Conservation (phyloP, 2,329 filamentous ascomycete genomes). For the Penicillium carneum region DNA sequence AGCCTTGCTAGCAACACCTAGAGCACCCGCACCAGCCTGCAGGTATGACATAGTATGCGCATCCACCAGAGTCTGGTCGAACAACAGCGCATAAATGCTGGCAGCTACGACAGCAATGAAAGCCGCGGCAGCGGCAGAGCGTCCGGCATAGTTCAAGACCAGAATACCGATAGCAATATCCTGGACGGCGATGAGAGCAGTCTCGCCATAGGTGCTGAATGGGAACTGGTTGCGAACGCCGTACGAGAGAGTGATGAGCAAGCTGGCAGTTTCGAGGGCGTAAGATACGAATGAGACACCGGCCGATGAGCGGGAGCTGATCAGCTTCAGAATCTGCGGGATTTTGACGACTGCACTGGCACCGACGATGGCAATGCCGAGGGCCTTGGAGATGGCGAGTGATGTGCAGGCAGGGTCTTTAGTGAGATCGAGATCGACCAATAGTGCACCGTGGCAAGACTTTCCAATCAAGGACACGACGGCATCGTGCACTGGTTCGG, state of each 20-base stretch:
- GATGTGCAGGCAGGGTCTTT: slow-evolving; percentile 81
- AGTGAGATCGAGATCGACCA: slow-evolving; percentile 81
- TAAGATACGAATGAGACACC: slow-evolving; percentile 91
- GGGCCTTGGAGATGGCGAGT: slow-evolving; percentile 86
- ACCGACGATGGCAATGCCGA: slow-evolving; percentile 91
- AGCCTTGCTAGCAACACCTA: slow-evolving; percentile 88
- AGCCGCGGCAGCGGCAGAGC: slow-evolving; percentile 70
- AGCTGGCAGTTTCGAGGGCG: slow-evolving; percentile 85
- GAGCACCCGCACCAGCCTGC: slow-evolving; percentile 81
- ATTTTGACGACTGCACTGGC: slow-evolving; percentile 93
- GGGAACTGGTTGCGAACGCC: slow-evolving; percentile 90
- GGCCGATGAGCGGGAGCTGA: slow-evolving; percentile 77
- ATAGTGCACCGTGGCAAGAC: slow-evolving; percentile 81
- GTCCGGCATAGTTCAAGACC: slow-evolving; percentile 82
- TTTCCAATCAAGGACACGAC: slow-evolving; percentile 81
- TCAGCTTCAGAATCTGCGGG: slow-evolving; percentile 92
- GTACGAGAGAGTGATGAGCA: slow-evolving; percentile 90
- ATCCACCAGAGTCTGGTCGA: slow-evolving; percentile 66
- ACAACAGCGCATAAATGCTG: slow-evolving; percentile 74
- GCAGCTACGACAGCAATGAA: slow-evolving; percentile 80
- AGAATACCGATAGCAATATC: slow-evolving; percentile 88
- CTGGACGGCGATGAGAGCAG: slow-evolving; percentile 86
- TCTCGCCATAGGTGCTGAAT: slow-evolving; percentile 96
- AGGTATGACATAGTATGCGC: slow-evolving; percentile 73
- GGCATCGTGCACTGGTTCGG: slow-evolving; percentile 74